A percentile compares a stretch with the other conserved stretches of the same genome.
Evolutionary conservation across 1,284 basidiomycete genomes (phyloP).

Genomic region (Ustilago shanxiensis): DNA sequence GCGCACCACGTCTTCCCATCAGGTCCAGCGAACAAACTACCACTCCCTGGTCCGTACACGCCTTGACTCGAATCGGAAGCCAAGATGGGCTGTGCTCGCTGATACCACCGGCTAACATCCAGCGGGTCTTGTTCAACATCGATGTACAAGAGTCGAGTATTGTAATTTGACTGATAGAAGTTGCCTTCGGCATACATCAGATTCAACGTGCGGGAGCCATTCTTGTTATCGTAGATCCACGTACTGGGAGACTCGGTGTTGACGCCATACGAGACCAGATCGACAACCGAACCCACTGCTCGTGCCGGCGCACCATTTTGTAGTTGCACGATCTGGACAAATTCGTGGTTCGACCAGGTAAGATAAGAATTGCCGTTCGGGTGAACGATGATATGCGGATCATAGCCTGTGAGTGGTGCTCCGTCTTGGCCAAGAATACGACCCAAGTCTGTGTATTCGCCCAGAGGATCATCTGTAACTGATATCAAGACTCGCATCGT

Average conservation of each 20-base stretch:
- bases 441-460: slow-evolving; percentile 33
- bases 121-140: slow-evolving; percentile 34
- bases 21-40: slow-evolving; percentile 35
- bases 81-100: slow-evolving; percentile 34
- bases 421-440: slow-evolving; percentile 30
- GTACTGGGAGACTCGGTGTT: slow-evolving; percentile 47
- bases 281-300: slow-evolving; percentile 16
- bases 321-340: slow-evolving; percentile 42
- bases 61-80: slow-evolving; percentile 30
- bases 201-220: slow-evolving; percentile 40
- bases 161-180: slow-evolving; percentile 49
- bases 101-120: slow-evolving; percentile 26
- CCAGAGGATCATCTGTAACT: slow-evolving; percentile 27
- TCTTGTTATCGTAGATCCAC: slow-evolving; percentile 39
- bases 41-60: slow-evolving; percentile 40
- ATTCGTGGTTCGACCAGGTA: slow-evolving; percentile 46
- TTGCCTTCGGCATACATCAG: slow-evolving; percentile 48
- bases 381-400: slow-evolving; percentile 46
- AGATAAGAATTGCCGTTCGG: slow-evolving; percentile 49
- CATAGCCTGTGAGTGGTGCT: slow-evolving; percentile 28
- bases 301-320: slow-evolving; percentile 31
- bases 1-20: slow-evolving; percentile 35
- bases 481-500: slow-evolving; percentile 40
- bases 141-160: slow-evolving; percentile 39
- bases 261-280: slow-evolving; percentile 44